Conservation (phyloP, 106 monocot genomes). For the Vanilla planifolia region DNA sequence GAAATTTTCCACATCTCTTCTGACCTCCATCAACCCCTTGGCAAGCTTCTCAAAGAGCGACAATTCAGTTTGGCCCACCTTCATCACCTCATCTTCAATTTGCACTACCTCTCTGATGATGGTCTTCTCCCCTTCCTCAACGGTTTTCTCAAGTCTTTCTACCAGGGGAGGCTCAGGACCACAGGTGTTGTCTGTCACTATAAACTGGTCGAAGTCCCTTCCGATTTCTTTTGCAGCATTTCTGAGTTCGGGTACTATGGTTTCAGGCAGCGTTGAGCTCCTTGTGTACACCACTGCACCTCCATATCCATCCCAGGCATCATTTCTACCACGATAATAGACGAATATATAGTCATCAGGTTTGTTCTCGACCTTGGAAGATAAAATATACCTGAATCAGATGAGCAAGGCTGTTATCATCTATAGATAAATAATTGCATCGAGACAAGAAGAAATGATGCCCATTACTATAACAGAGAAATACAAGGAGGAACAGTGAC, state of each 20-base stretch:
- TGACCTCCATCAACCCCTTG: constrained; percentile 54
- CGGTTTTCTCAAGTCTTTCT: constrained; percentile 84
- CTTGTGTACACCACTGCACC: constrained; percentile 86
- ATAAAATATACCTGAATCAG: constrained; percentile 70
- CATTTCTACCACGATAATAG: constrained; percentile 86
- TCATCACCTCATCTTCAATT: constrained; percentile 60
- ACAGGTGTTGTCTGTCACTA: constrained; percentile 78
- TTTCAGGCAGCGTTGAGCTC: constrained; percentile 53
- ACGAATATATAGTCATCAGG: constrained; percentile 83
- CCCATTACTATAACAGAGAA: no score
- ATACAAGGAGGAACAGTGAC: no score
- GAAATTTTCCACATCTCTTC: constrained; percentile 46
- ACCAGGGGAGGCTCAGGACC: constrained; percentile 90
- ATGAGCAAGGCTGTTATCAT: no score
- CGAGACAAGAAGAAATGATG: no score
- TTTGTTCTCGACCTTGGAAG: constrained; percentile 74
- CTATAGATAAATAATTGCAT: no score
- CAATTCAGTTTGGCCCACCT: constrained; percentile 46
- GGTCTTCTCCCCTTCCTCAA: constrained; percentile 84
- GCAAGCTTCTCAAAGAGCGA: constrained; percentile 52
- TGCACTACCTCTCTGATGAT: constrained; percentile 81
- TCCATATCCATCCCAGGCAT: constrained; percentile 98
- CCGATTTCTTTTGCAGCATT: constrained; percentile 59
- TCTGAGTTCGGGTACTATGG: constrained; percentile 76
- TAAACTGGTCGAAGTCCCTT: constrained; percentile 74